Base-by-base conservation (phyloP, 352 stramenopile genomes). In the Globisporangium camurandrum region DNA sequence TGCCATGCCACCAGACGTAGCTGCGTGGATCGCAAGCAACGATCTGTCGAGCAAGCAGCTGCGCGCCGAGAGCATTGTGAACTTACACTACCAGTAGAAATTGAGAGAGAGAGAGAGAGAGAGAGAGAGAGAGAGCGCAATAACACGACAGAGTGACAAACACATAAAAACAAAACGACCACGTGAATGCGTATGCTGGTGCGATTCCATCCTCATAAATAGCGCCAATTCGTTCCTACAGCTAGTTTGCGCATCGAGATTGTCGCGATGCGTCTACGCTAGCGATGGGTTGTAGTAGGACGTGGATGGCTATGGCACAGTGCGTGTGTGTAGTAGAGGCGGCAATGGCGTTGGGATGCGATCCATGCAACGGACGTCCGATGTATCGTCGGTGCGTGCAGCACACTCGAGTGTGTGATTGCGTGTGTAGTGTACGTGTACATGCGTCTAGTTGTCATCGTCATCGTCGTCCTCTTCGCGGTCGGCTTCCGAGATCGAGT, bases 11-110 rank as follows among this genome's bases (percentile, higher is more conserved):
- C 56, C 64, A 14, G 76, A 91, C 42, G 51, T 94, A 19, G 41
- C 45, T 1, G 65, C 66, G 8, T 94, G 80, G 83, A 80, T 90
- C 58, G 54, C 82, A 19, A 85, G 72, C 64, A 92, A 94, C 57
- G 59, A 78, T 37, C 47, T 68, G 34, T 94, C 78, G 5, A 94
- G 83, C 55, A 82, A 78, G 36, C 61, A 69, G 46, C 63, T 94
- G 30, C 78, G 83, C 20, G 49, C 61, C 4, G 65, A 84, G 44
- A 55, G 59, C 26, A 27, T 16, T 22, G 20, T 55, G n/a, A 37
- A 37, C 31, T n/a, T 9, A 12, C 31, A 37, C 33, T 4, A 9
- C 14, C 12, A 19, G 6, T 12, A 4, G 12, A 20, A 17, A 39
- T 20, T 12, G 14, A 39, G 33, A 12, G 33, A 20, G 17, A 17